A percentile compares a stretch with the other conserved stretches of the same genome.
These are phyloP conservation scores for Blastobotrys americana DNA, from an alignment of 805 yeast genomes.

Conservation along the genomic window DNA sequence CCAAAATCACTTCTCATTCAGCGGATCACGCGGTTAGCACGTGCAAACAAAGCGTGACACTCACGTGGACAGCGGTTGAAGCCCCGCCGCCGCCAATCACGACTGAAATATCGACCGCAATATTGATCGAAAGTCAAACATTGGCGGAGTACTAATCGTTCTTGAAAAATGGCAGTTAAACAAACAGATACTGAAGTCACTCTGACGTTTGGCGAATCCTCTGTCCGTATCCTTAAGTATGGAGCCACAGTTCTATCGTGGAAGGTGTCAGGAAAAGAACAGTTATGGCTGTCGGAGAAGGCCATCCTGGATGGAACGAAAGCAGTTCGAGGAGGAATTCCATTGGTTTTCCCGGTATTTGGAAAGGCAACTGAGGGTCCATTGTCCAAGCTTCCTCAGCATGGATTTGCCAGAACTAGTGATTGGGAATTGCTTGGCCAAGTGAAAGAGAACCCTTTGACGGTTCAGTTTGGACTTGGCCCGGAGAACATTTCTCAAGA, in stretches of 20 bases:
- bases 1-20: too few relatives aligned
- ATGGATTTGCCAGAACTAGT: constrained; percentile 89
- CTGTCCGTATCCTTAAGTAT: constrained; percentile 68
- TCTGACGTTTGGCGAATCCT: constrained; percentile 46
- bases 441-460: constrained; percentile 57
- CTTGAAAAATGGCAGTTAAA: constrained; percentile 50
- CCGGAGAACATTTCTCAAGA: constrained; percentile 74
- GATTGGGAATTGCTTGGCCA: constrained; percentile 94
- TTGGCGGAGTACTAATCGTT: constrained; percentile 1
- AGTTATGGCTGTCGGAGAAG: constrained; percentile 56
- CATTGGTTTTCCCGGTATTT: constrained; percentile 82
- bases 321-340: constrained; percentile 97
- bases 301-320: constrained; percentile 86
- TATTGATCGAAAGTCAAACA: neutral
- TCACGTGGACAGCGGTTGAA: neutral
- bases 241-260: constrained; percentile 91
- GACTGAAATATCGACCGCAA: neutral
- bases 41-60: neutral
- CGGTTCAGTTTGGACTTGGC: constrained; percentile 84
- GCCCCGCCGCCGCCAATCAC: neutral
- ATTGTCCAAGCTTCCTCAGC: constrained; percentile 76
- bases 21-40: too few relatives aligned
- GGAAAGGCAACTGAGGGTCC: constrained; percentile 62
- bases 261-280: constrained; percentile 65
- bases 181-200: constrained; percentile 57